Evolutionary conservation across 2,329 filamentous ascomycete genomes (phyloP).

Genomic region (Diaporthe nobilis): DNA sequence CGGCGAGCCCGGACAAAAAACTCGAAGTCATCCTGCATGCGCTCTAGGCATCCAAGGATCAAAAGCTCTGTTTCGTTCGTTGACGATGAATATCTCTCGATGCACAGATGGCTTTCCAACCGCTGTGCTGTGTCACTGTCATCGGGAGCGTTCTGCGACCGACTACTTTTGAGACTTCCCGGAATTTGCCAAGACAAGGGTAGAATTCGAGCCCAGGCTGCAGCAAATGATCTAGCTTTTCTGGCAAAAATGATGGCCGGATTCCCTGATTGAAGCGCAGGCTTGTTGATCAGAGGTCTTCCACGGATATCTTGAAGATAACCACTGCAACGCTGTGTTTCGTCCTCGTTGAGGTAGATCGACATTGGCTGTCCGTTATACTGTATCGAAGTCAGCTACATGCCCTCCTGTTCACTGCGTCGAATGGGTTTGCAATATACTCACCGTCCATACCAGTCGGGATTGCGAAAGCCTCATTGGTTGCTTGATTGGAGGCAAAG

Average conservation of each 20-base stretch:
- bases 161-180: not conserved
- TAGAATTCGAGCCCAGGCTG: not conserved
- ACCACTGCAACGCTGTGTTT: not conserved
- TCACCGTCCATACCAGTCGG: not conserved
- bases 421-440: not conserved
- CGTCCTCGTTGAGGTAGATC: not conserved
- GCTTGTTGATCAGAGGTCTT: not conserved
- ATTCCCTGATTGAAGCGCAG: not conserved
- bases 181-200: not conserved
- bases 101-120: not conserved
- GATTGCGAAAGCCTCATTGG: not conserved
- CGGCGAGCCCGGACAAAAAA: not conserved
- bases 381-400: not conserved
- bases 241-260: not conserved
- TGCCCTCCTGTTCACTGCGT: not conserved
- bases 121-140: not conserved
- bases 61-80: not conserved
- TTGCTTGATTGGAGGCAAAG: not conserved
- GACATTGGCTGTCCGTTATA: not conserved
- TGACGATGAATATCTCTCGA: not conserved
- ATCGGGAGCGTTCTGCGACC: not conserved
- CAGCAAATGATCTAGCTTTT: not conserved
- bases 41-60: not conserved
- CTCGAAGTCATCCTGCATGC: not conserved
- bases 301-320: not conserved